Percentiles rank a stretch among this genome's conserved stretches.
phyloP scores from a whole-genome alignment of 192 early-diverging fungal genomes.

The Umbelopsis sp. region DNA sequence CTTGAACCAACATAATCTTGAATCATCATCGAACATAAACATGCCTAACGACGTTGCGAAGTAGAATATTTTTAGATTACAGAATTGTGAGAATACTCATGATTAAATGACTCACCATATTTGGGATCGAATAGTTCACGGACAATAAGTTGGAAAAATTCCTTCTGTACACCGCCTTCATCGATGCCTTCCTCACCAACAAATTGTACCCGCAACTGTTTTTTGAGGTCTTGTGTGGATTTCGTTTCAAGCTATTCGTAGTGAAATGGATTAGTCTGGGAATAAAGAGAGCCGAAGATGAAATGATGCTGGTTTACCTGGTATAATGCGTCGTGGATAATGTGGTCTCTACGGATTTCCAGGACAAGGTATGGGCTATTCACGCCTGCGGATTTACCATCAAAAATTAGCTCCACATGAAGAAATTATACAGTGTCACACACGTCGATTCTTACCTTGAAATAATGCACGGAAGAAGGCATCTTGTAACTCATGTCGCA shows the following conservation, averaged over 20 bases:
- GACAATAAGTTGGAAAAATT: constrained; percentile 91
- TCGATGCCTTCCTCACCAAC: constrained; percentile 93
- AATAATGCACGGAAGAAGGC: constrained; percentile 80
- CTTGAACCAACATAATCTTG: constrained; percentile 84
- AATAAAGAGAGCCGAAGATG: background rate
- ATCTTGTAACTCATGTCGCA: constrained; percentile 72
- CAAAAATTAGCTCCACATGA: background rate
- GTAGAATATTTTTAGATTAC: background rate
- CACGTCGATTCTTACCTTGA: constrained; percentile 29
- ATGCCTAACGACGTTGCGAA: constrained; percentile 39
- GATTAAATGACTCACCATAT: constrained; percentile 58
- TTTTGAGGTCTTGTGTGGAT: constrained; percentile 82
- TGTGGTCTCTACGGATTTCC: constrained; percentile 69
- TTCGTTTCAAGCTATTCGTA: constrained; percentile 84
- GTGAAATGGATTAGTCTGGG: background rate
- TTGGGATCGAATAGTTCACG: constrained; percentile 84
- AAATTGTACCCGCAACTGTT: constrained; percentile 89
- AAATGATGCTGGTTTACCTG: constrained; percentile 28
- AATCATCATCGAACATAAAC: constrained; percentile 82
- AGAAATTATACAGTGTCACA: too few relatives aligned
- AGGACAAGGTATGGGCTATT: constrained; percentile 74
- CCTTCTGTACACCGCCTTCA: constrained; percentile 93
- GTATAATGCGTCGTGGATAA: constrained; percentile 69
- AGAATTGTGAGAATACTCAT: background rate
- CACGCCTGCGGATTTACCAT: constrained; percentile 38